Percentiles rank a stretch among this genome's conserved stretches.
These are phyloP conservation scores for Paraurostyla sp. DNA, from an alignment of 73 alveolate species.

Conservation along the genomic window DNA sequence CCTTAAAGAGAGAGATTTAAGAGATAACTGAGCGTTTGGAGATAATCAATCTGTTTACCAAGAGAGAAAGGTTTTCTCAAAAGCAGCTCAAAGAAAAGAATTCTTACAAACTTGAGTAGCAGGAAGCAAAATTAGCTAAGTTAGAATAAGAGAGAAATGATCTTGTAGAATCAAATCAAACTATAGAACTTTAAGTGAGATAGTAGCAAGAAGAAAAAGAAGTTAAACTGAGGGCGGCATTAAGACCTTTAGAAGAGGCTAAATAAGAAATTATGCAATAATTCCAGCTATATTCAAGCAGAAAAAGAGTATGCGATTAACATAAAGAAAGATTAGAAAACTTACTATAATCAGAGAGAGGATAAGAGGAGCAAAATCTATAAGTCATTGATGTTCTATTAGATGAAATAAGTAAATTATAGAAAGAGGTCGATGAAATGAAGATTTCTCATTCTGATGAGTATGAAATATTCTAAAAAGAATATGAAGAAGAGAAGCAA, in stretches of 20 bases:
- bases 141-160: constrained; percentile 47
- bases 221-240: constrained; percentile 35
- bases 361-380: background rate
- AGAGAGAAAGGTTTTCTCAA: constrained; percentile 63
- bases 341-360: background rate
- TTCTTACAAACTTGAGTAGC: background rate
- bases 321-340: background rate
- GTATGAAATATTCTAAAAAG: constrained; percentile 58
- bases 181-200: constrained; percentile 29
- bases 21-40: constrained; percentile 67
- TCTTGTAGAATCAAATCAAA: background rate
- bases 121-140: constrained; percentile 25
- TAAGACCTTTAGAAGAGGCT: constrained; percentile 69
- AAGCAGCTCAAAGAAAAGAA: constrained; percentile 51
- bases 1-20: constrained; percentile 50
- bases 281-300: background rate
- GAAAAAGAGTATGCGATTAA: constrained; percentile 21
- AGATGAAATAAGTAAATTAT: constrained; percentile 14
- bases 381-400: background rate
- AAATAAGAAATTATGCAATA: background rate
- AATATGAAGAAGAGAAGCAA: constrained; percentile 56
- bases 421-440: constrained; percentile 34
- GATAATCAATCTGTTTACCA: constrained; percentile 28
- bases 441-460: constrained; percentile 43
- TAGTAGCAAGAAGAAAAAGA: constrained; percentile 37